Evolutionary conservation across 305 asterid genomes (phyloP).

Genomic region (Solanum chacoense): DNA sequence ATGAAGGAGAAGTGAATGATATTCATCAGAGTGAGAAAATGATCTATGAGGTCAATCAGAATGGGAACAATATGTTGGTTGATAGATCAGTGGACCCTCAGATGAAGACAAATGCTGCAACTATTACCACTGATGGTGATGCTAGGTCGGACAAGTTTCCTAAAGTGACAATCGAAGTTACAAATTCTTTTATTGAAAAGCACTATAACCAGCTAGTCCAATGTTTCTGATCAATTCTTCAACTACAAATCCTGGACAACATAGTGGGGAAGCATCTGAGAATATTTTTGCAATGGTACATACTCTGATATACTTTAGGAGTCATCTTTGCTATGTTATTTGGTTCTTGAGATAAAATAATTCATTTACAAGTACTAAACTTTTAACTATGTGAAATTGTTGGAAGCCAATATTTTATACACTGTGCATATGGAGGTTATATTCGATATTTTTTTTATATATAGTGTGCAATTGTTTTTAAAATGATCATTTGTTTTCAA

Average conservation of each 20-base stretch:
- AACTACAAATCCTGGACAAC: slow-evolving; percentile 34
- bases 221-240: background rate
- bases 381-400: too few species aligned
- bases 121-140: background rate
- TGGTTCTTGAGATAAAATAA: too few species aligned
- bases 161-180: slow-evolving; percentile 6
- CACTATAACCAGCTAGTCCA: slow-evolving; percentile 48
- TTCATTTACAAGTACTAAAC: too few species aligned
- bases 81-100: slow-evolving; percentile 1
- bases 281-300: slow-evolving; percentile 29
- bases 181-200: slow-evolving; percentile 18
- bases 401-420: too few species aligned
- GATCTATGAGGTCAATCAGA: too few species aligned
- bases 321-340: too few species aligned
- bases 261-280: slow-evolving; percentile 33
- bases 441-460: too few species aligned
- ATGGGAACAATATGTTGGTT: background rate
- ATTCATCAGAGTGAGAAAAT: too few species aligned
- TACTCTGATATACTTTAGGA: background rate
- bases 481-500: too few species aligned
- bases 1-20: too few species aligned
- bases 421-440: too few species aligned
- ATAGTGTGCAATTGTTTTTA: too few species aligned
- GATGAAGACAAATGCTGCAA: background rate
- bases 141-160: slow-evolving; percentile 15